These are phyloP conservation scores for Globisporangium rhizosaccharum DNA, from an alignment of 352 stramenopile species.

Conservation along the genomic window DNA sequence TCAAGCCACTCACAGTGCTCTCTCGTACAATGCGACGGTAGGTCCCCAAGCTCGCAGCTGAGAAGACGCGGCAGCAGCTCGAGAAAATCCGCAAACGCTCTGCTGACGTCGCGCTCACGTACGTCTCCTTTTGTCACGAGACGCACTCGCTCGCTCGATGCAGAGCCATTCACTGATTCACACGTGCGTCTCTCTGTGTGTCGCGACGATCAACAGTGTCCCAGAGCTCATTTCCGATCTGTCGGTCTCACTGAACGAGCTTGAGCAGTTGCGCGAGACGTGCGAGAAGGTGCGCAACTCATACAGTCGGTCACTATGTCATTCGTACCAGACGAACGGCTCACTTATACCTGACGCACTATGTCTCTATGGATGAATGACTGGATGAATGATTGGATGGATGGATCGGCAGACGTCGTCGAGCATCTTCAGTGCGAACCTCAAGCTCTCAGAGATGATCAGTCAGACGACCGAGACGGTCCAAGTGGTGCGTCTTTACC, in stretches of 20 bases:
- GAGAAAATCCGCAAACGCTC: constrained; percentile 50
- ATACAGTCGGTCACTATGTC: too few species aligned
- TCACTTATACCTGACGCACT: not conserved
- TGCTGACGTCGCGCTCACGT: constrained; percentile 45
- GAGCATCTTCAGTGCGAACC: constrained; percentile 44
- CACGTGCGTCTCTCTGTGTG: not conserved
- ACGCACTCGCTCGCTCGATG: too few species aligned
- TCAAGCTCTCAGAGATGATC: constrained; percentile 49
- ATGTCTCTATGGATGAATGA: not conserved
- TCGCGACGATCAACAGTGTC: constrained; percentile 13
- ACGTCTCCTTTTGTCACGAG: not conserved
- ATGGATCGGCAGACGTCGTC: constrained; percentile 32
- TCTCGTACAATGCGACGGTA: constrained; percentile 5
- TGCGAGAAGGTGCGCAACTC: constrained; percentile 40
- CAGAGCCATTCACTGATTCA: not conserved
- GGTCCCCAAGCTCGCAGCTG: constrained; percentile 48
- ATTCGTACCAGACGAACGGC: not conserved
- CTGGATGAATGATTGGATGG: not conserved
- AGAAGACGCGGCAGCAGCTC: constrained; percentile 45
- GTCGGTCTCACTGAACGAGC: constrained; percentile 33
- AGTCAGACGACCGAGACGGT: constrained; percentile 65
- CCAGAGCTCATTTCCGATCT: constrained; percentile 21
- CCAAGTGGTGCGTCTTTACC: constrained; percentile 37
- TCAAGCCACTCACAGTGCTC: not conserved
- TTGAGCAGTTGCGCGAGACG: constrained; percentile 41